Evolutionary conservation across 352 stramenopile species (phyloP), one percentile per base, ranked within the genome.

Genomic region (Globisporangium recalcitrans): DNA sequence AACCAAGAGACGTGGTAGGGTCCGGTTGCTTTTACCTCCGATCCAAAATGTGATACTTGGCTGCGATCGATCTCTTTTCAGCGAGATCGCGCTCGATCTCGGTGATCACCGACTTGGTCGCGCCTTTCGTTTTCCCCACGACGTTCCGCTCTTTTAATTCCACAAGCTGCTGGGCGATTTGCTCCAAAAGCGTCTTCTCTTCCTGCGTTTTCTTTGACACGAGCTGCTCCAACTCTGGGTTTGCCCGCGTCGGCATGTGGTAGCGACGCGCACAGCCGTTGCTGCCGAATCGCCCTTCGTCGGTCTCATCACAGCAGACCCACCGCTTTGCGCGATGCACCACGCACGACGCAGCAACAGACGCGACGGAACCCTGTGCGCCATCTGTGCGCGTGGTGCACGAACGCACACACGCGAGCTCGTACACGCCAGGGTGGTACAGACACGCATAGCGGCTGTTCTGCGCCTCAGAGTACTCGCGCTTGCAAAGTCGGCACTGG

Each of bases 221-320:
- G 0, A 89, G 69, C 14, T 67, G 55, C 36, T 66, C 52, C 13
- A 90, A 56, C 26, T 71, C 65, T 0, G 77, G 75, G 8, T 87
- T 87, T 3, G 72, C 65, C 14, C 77, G 69, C 26, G 67, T 54
- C 10, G 84, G 71, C n/a, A 93, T 46, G 64, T 93, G 84, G 26
- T 84, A 88, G 3, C 84, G 66, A 11, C 68, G 63, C 3, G 69
- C 60, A 54, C 82, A 93, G 0, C 84, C 84, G 19, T 74, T 88
- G 47, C 72, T 87, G 4, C 80, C 84, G 32, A 87, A 85, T 0
- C 77, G 58, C 9, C 81, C 84, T 75, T 91, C 80, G 0, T 90
- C 73, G 0, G 80, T 93, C 46, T 82, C 66, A 48, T 93, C 82
- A 52, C 82, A 93, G 38, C 84, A 93, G 0, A 91, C 65, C 84